Base-by-base conservation (phyloP, 169 alveolate genomes). In the Eimeria sp. region DNA sequence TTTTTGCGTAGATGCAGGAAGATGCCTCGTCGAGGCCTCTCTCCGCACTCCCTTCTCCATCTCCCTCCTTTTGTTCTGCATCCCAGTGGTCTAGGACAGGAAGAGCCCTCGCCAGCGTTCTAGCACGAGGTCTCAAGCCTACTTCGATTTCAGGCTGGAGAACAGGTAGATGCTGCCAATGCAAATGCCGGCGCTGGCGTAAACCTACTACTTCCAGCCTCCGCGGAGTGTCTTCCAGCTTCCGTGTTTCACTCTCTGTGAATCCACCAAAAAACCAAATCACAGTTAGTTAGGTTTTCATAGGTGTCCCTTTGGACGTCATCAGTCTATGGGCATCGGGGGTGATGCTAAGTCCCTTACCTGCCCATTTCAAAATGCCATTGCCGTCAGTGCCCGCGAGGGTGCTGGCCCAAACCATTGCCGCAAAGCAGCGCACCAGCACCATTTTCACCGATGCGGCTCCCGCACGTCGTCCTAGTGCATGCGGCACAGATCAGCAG, bases 341-440 rank as follows among this genome's bases (percentile, higher is more conserved):
- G 27, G 14, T 2, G 83, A 1, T 40, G n/a, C 57, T 73, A 30
- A 73, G 54, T 54, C 83, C 54, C 57, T 6, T 0, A 16, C 57
- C 18, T 51, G 43, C 34, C 13, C 30, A 40, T 40, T 73, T 40
- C 30, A 63, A 18, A 9, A 87, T 87, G 93, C 93, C 93, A 61
- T 75, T 61, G 63, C 83, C 67, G 6, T 40, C 93, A 34, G 43
- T 72, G 82, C 93, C 93, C 45, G 93, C 93, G 27, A 27, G 93
- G 82, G 93, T 65, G n/a, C 43, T 87, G 54, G 93, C 93, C 82
- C 93, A 87, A 47, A 87, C 51, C 22, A 87, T 87, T 2, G 93
- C 93, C 20, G 65, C 63, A 49, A 87, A 87, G 82, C 93, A 87
- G 83, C 93, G 93, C 82, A 87, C 83, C 61, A 87, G 93, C 65